Conservation (phyloP, 345 rosid genomes). For the Eucalyptus cloeziana region DNA sequence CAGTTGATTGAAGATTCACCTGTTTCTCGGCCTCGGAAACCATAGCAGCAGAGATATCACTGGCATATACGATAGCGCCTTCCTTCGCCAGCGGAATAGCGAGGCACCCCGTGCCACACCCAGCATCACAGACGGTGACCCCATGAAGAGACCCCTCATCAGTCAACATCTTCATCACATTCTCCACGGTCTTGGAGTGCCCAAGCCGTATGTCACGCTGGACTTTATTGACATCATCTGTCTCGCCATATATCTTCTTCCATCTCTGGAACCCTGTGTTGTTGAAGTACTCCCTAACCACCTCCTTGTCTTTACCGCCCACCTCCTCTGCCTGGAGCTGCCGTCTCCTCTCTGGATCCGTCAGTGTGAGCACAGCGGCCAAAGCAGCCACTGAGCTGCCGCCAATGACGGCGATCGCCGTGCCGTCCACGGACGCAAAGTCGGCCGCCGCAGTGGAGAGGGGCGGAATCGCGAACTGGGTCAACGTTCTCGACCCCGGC, state of each 20-base stretch:
- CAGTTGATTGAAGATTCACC: conserved; percentile 11
- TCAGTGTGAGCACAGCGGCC: conserved; percentile 60
- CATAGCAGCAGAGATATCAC: conserved; percentile 93
- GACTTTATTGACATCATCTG: conserved; percentile 76
- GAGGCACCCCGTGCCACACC: conserved; percentile 81
- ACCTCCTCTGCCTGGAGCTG: conserved; percentile 83
- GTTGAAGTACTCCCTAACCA: conserved; percentile 84
- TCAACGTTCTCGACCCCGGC: background rate
- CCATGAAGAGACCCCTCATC: conserved; percentile 70
- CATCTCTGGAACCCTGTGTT: conserved; percentile 86
- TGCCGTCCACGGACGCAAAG: conserved; percentile 33
- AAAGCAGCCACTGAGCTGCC: conserved; percentile 87
- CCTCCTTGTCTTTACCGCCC: conserved; percentile 90
- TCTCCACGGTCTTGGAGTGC: conserved; percentile 84
- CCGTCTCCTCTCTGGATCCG: conserved; percentile 81
- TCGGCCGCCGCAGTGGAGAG: conserved; percentile 29
- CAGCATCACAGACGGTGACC: conserved; percentile 82
- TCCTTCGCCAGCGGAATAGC: conserved; percentile 76
- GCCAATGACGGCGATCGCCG: conserved; percentile 64
- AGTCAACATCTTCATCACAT: conserved; percentile 50
- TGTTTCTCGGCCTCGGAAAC: conserved; percentile 81
- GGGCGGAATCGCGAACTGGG: conserved; percentile 18
- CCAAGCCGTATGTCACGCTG: conserved; percentile 79
- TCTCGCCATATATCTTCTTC: conserved; percentile 89
- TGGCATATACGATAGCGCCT: conserved; percentile 80